Percentiles rank a stretch among this genome's conserved stretches.
phyloP scores from a whole-genome alignment of 2,329 filamentous ascomycete genomes.

The Ambrosiella beaveri region DNA sequence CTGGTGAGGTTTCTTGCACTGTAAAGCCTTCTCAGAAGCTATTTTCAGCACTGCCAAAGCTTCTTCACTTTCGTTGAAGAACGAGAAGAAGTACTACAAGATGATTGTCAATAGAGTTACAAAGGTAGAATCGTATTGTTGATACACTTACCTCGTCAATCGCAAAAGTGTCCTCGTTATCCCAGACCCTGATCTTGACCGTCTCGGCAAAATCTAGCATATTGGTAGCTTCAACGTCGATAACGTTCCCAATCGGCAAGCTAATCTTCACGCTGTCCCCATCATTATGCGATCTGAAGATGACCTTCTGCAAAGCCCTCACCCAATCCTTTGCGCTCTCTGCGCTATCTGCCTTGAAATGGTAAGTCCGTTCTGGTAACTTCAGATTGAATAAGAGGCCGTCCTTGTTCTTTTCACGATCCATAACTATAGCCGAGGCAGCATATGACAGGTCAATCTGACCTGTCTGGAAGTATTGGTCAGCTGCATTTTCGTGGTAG shows the following conservation, averaged over 20 bases:
- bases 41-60: constrained; percentile 62
- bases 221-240: constrained; percentile 82
- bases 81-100: constrained; percentile 83
- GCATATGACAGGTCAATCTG: constrained; percentile 86
- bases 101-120: background rate
- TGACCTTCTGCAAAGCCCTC: constrained; percentile 79
- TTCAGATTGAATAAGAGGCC: constrained; percentile 58
- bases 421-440: constrained; percentile 64
- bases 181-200: constrained; percentile 80
- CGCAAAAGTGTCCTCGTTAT: constrained; percentile 85
- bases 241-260: constrained; percentile 69
- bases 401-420: constrained; percentile 52
- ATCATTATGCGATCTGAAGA: constrained; percentile 89
- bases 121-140: background rate
- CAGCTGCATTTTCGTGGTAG: constrained; percentile 69
- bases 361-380: constrained; percentile 56
- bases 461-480: constrained; percentile 80
- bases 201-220: constrained; percentile 88
- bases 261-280: constrained; percentile 95
- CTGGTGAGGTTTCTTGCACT: constrained; percentile 13
- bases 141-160: constrained; percentile 60
- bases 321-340: constrained; percentile 93
- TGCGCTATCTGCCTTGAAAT: constrained; percentile 76
- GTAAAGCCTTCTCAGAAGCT: constrained; percentile 39
- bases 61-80: constrained; percentile 73